Evolutionary conservation across 805 yeast genomes (phyloP), one percentile per base, ranked within the genome.

Genomic region (Sugiyamaella smithiae): DNA sequence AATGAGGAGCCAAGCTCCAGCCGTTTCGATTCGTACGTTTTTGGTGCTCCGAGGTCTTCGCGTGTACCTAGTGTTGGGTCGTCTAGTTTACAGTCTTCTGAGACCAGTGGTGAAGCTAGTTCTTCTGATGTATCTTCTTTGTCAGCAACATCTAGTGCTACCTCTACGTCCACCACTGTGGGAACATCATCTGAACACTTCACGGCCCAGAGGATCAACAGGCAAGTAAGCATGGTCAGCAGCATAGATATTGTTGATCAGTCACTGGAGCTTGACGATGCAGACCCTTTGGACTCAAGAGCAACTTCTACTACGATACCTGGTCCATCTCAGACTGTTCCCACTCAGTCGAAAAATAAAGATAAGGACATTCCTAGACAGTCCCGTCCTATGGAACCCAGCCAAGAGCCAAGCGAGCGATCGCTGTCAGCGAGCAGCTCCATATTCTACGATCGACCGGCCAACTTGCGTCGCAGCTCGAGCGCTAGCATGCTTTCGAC

Each of bases 191-290:
- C 40, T 16, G 25, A 28, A 14, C 26, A 20, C 14, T 5, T 14
- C 37, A n/a, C 16, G n/a, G 33, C 33, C 6, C 33, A 14, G 6
- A 31, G 43, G 4, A 40, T 24, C 33, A 37, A 31, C 24, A 41
- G 51, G 9, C 42, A 38, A 11, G 46, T 42, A 8, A 46, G 51
- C 38, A 36, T 42, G 9, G 46, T 38, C 19, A 52, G 53, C 43
- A 50, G 56, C 40, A 51, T 53, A 28, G 57, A 53, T 42, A 38
- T 53, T 33, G 57, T 46, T 14, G 57, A 53, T 31, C 54, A 50
- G 40, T 24, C 22, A 23, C 24, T 29, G 22, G 43, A 46, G 4
- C 16, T 25, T 1, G 51, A 48, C 9, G 48, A 48, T 25, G 48
- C 31, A 29, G 52, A 44, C 36, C 44, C 47, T 11, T n/a, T 44